Conservation (phyloP, 345 rosid genomes). For the Lenwebbia sp. region DNA sequence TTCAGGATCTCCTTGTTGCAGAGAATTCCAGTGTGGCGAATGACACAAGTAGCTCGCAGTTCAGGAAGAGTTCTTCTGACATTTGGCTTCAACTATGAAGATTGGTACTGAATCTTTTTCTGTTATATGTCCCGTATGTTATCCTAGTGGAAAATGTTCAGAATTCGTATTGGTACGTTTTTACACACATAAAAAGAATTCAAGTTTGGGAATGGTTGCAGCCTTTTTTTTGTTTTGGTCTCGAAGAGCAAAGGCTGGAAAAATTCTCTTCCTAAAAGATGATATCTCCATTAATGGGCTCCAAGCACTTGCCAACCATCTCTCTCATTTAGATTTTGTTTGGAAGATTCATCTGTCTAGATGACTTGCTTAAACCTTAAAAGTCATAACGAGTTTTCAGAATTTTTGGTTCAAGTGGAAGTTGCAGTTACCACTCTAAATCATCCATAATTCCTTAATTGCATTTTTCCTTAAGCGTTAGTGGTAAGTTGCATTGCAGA, state of each 20-base stretch:
- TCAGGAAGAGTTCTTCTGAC: neutral
- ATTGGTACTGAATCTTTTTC: conserved; percentile 28
- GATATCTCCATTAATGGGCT: neutral
- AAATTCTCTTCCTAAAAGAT: neutral
- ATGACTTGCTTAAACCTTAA: neutral
- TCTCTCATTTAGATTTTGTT: neutral
- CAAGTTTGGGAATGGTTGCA: neutral
- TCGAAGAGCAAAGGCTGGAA: neutral
- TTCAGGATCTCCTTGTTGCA: neutral
- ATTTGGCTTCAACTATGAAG: conserved; percentile 30
- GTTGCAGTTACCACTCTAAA: neutral
- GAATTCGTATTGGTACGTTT: neutral
- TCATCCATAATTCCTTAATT: neutral
- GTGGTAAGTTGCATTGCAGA: conserved; percentile 24
- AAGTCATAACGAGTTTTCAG: neutral
- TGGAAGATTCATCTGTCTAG: neutral
- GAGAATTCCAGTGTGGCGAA: neutral
- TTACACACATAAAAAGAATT: neutral
- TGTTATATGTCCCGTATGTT: neutral
- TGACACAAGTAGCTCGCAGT: neutral
- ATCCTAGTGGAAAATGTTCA: neutral
- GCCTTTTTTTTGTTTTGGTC: neutral
- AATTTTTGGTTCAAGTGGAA: neutral
- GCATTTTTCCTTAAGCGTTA: neutral
- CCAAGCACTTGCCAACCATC: neutral